These are phyloP conservation scores for Fonsecaea pugnacius DNA, from an alignment of 2,329 filamentous ascomycete species.

Conservation along the genomic window DNA sequence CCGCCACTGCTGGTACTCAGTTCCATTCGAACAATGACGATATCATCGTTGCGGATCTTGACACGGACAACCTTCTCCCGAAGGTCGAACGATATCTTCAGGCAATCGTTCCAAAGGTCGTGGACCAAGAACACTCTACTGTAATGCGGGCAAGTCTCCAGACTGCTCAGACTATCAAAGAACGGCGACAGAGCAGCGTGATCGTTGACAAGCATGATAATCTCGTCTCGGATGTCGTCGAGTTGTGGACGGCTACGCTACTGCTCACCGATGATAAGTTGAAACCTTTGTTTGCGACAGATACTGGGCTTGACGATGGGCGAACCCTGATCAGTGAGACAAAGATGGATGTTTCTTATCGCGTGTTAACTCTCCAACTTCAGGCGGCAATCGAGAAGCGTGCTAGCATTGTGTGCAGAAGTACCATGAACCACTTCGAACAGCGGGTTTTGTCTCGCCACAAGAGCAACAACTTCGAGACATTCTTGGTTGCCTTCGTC, in stretches of 20 bases:
- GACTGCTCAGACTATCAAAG: constrained; percentile 16
- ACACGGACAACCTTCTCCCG: constrained; percentile 46
- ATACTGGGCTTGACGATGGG: constrained; percentile 45
- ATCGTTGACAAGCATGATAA: constrained; percentile 44
- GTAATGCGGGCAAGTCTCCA: constrained; percentile 48
- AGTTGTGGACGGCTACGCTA: constrained; percentile 62
- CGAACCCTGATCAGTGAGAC: constrained; percentile 42
- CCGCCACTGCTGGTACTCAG: neutral
- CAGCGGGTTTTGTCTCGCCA: constrained; percentile 60
- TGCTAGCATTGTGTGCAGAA: constrained; percentile 57
- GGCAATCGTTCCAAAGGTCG: constrained; percentile 48
- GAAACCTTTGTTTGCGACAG: constrained; percentile 54
- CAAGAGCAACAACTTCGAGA: constrained; percentile 62
- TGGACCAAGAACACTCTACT: constrained; percentile 53
- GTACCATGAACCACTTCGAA: constrained; percentile 64
- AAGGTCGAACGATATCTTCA: constrained; percentile 61
- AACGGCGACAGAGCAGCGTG: constrained; percentile 8
- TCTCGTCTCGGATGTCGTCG: constrained; percentile 56
- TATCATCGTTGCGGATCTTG: constrained; percentile 56
- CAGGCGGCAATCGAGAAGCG: constrained; percentile 61
- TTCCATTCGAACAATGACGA: constrained; percentile 34
- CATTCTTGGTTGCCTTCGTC: constrained; percentile 63
- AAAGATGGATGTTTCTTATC: constrained; percentile 51
- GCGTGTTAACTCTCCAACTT: constrained; percentile 59
- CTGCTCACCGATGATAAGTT: constrained; percentile 50